Evolutionary conservation across 2,329 filamentous ascomycete genomes (phyloP).

Genomic region (Penicillium sp.): DNA sequence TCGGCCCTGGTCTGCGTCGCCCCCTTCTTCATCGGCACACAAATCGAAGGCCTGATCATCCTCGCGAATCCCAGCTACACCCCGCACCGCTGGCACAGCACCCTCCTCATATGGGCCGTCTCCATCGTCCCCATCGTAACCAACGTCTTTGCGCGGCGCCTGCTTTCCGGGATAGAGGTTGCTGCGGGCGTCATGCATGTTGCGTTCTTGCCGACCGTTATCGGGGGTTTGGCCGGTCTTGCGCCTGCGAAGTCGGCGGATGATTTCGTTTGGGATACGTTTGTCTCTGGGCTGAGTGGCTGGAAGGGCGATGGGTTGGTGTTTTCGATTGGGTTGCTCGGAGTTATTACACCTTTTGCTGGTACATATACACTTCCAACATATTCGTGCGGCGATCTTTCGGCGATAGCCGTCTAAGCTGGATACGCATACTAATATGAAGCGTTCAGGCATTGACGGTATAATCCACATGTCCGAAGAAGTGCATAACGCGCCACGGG

Average conservation of each 20-base stretch:
- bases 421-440: too few relatives aligned
- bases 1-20: slow-evolving; percentile 28
- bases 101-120: slow-evolving; percentile 56
- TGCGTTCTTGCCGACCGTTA: slow-evolving; percentile 29
- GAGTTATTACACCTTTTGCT: slow-evolving; percentile 18
- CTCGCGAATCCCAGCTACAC: slow-evolving; percentile 34
- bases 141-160: slow-evolving; percentile 50
- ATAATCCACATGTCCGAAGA: too few relatives aligned
- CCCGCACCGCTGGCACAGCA: slow-evolving; percentile 43
- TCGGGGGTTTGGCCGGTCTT: slow-evolving; percentile 28
- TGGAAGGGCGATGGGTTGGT: slow-evolving; percentile 29
- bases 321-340: slow-evolving; percentile 22
- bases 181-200: slow-evolving; percentile 28
- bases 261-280: slow-evolving; percentile 31
- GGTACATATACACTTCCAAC: slow-evolving; percentile 16
- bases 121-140: slow-evolving; percentile 54
- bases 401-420: too few relatives aligned
- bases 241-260: slow-evolving; percentile 26
- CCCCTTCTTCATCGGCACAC: slow-evolving; percentile 37
- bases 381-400: too few relatives aligned
- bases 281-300: slow-evolving; percentile 28
- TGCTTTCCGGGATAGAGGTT: slow-evolving; percentile 21
- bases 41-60: slow-evolving; percentile 42
- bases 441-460: too few relatives aligned
- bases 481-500: too few relatives aligned